Base-by-base conservation (phyloP, 306 rosid genomes). In the Glycine tomentella region DNA sequence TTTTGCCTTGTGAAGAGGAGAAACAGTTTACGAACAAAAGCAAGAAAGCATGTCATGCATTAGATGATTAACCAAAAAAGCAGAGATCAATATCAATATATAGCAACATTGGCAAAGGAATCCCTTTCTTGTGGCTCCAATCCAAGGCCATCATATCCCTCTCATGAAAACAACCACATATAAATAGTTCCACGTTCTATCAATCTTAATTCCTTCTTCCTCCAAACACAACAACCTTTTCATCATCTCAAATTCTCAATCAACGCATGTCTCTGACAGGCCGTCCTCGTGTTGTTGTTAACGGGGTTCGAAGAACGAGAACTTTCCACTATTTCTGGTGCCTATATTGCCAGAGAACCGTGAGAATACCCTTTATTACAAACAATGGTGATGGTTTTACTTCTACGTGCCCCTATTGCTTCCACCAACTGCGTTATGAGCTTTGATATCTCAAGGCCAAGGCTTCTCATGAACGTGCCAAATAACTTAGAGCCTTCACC, bases 271-370 rank as follows among this genome's bases (percentile, higher is more conserved):
- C 90, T 14, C 57, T 77, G 2, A 58, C 74, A 70, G 84, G 82
- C 44, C 90, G 90, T 59, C 84, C 92, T 82, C 93, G 95, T 3
- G 82, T 65, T 6, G 33, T 81, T 1, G 85, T 83, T 56, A 87
- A 90, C n/a, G 95, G 94, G 0, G 79, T 81, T 59, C 76, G 87
- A 85, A 86, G 94, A 87, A 86, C 78, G 57, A 89, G 97, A 90
- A 86, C 90, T 9, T 90, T 77, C 48, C 92, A 88, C 64, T 85
- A 83, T 82, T 92, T 90, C 76, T 85, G 90, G 94, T 90, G 94
- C 78, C 75, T 76, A 12, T 76, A 59, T 15, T 90, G 94, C 85
- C 90, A 78, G 75, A 81, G 88, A 6, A 76, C 85, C 0, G 74
- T 90, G 6, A 77, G 94, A 36, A 74, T 86, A 4, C 74, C 84